Evolutionary conservation across 441 rosid genomes (phyloP), one percentile per base, ranked within the genome.

Genomic region (Erodium moschatum): DNA sequence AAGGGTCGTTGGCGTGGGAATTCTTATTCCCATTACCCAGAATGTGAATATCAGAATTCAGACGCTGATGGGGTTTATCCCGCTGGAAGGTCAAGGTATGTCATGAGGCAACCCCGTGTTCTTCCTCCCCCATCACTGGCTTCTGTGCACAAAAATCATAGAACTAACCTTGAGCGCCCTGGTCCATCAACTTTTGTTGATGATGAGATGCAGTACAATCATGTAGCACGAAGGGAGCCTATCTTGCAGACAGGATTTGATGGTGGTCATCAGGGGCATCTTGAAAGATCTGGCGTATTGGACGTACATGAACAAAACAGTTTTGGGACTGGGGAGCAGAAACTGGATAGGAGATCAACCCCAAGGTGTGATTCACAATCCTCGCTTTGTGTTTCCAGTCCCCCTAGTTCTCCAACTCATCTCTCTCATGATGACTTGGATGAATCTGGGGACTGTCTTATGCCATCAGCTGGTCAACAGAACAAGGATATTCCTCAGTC

Each of bases 371-470:
- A 88, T 75, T 94, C 99, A 46, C 97, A 86, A 82, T 94, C 97
- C 72, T 94, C 99, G 48, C 85, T 94, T 29, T 91, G 91, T 69
- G 91, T 94, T 74, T 77, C 97, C 61, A 94, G 97, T 77, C 90
- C 97, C 6, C 99, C 97, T 71, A 88, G 80, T 81, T 91, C 99
- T 75, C 99, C 97, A 0, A 77, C 83, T 73, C 94, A 85, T 79
- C 85, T 94, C 70, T 94, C 99, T 72, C 94, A 94, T 76, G 97
- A 94, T 85, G 94, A 89, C 69, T 79, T 91, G 89, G 99, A 94
- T 78, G 97, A 89, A 63, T 82, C 87, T 69, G 88, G 86, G 68
- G 93, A 85, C 76, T 87, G 86, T 78, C 61, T 81, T 38, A 73
- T 74, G 65, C 71, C 81, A 77, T 80, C 85, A 66, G 72, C 76